Base-by-base conservation (phyloP, 1,139 yeast species). In the Debaryomyces nepalensis region DNA sequence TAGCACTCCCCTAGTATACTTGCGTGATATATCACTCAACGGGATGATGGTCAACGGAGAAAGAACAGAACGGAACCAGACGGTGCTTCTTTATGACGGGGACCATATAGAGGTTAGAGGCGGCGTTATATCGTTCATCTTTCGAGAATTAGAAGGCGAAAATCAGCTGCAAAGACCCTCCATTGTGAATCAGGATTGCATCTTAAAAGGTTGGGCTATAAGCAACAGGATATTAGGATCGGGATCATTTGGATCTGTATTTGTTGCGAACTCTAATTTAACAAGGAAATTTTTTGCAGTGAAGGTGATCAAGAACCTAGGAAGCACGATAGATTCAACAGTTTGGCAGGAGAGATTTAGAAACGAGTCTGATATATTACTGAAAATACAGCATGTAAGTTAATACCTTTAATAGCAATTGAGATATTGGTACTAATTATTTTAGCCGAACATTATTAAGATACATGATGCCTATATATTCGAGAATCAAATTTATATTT, bases 231-330 rank as follows among this genome's bases (percentile, higher is more conserved):
- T 76, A 3, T 57, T 82, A 22, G 88, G 88, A 0, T 63, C 67
- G 33, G 89, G 89, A 0, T 76, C 86, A 0, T 82, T 81, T 67
- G 87, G 87, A 1, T 70, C 73, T 33, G 86, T 68, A 0, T 57
- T 53, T 45, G 55, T 68, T 22, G 67, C 73, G 3, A 48, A 53
- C 20, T 58, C 57, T 4, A 46, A 48, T 7, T 22, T 22, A 3
- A 45, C 48, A 4, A 32, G 41, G 2, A 44, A 54, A 21, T 52
- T 65, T 43, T 80, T 61, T 68, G 91, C 81, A 8, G 84, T 71
- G 12, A 80, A 80, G 48, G 64, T 79, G 4, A 69, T 79, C 8
- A 63, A 55, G 31, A 51, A 66, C 24, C 59, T 57, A 14, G 27
- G 24, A 1, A 21, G 8, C 32, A 14, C 33, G 9, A 21, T 31